Evolutionary conservation across 805 yeast species (phyloP).

Genomic region (Metschnikowia baotianmanensis): DNA sequence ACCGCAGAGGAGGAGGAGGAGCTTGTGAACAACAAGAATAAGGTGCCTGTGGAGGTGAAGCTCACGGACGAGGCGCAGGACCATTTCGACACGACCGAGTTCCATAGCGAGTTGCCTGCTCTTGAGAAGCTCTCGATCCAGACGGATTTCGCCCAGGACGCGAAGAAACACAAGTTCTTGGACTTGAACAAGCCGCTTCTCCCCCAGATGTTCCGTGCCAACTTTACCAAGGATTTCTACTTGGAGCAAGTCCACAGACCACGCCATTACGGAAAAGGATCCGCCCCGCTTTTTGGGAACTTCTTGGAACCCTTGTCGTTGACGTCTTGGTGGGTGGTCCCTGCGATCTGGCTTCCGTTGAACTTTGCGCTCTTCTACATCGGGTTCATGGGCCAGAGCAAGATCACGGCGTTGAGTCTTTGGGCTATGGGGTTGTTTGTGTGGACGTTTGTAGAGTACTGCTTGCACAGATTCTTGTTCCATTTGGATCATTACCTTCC

Average conservation of each 20-base stretch:
- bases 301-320: conserved; percentile 86
- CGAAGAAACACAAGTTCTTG: conserved; percentile 73
- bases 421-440: conserved; percentile 81
- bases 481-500: conserved; percentile 90
- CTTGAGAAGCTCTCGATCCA: conserved; percentile 70
- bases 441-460: conserved; percentile 92
- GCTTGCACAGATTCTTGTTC: conserved; percentile 86
- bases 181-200: conserved; percentile 82
- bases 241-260: conserved; percentile 97
- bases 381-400: conserved; percentile 53
- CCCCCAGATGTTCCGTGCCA: conserved; percentile 71
- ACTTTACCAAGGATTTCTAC: conserved; percentile 84
- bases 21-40: conserved; percentile 58
- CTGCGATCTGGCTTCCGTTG: conserved; percentile 82
- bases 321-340: conserved; percentile 95
- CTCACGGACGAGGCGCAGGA: conserved; percentile 24
- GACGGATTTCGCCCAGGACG: conserved; percentile 76
- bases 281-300: conserved; percentile 94
- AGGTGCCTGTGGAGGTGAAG: conserved; percentile 57
- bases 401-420: conserved; percentile 48
- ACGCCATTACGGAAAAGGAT: conserved; percentile 95
- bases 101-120: conserved; percentile 64
- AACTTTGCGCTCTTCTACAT: conserved; percentile 60
- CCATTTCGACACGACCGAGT: conserved; percentile 34
- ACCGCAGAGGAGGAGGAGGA: conserved; percentile 74